Base-by-base conservation (phyloP, 2,329 filamentous ascomycete species). In the Orbilia quercus region DNA sequence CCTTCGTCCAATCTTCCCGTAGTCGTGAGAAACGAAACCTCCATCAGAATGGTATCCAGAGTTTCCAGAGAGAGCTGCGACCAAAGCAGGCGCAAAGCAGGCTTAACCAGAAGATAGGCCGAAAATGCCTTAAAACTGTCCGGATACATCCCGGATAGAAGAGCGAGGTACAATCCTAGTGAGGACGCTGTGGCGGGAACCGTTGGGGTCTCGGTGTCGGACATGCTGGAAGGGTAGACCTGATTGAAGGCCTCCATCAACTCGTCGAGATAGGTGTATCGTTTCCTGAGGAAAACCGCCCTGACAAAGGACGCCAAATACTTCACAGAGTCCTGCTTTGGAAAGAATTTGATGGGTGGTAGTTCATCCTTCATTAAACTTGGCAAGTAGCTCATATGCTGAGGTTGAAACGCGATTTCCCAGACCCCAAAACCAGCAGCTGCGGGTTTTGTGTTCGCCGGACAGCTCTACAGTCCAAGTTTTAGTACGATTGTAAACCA, bases 1-100 rank as follows among this genome's bases (percentile, higher is more conserved):
- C 62, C 70, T 65, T 74, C 70, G 31, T 74, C 70, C 23, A 74
- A 28, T 16, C 70, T 62, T 22, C 70, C 70, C 18, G 70, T 74
- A 2, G 63, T 66, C 1, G 62, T 67, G 9, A 74, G 45, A 44
- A 74, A 74, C 0, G 63, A 62, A 36, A 67, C 62, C 28, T 74
- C 70, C 62, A 66, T 66, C n/a, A 74, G 18, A 11, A 74, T 66
- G 9, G 60, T 67, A 40, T 66, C 63, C 38, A 74, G 34, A 16
- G 60, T 67, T 40, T 74, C 70, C 14, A 74, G 7, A 11, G 62
- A 60, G 7, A 74, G 55, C 16, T 74, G 70, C 22, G 70, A 74
- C 70, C 70, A 74, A 14, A 74, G 48, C 11, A 74, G 42, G 9
- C 70, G 48, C 20, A 74, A 34, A 1, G 48, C 36, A 9, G 70